A percentile compares a stretch with the other conserved stretches of the same genome.
Conservation (phyloP, 2,329 filamentous ascomycete genomes). For the Arthrobotrys conoides region DNA sequence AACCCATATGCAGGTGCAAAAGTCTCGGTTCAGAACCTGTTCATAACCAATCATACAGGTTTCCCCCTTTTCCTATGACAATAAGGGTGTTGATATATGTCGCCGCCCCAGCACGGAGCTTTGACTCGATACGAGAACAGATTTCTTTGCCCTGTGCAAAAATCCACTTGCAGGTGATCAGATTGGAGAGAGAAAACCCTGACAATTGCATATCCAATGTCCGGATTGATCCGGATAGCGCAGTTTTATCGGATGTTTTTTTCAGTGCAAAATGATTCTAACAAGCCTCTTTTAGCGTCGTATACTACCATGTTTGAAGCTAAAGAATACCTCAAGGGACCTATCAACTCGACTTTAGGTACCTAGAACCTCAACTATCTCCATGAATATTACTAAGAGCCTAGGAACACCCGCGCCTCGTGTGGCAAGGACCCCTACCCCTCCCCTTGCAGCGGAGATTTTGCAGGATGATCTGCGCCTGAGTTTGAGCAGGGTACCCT, state of each 20-base stretch:
- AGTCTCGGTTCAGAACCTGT: slow-evolving; percentile 6
- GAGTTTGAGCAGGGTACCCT: slow-evolving; percentile 13
- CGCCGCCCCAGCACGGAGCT: slow-evolving; percentile 22
- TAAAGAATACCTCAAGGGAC: neutral
- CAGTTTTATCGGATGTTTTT: slow-evolving; percentile 17
- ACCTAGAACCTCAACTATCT: slow-evolving; percentile 17
- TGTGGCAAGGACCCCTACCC: slow-evolving; percentile 21
- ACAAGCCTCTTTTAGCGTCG: slow-evolving; percentile 4
- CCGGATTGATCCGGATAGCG: slow-evolving; percentile 36
- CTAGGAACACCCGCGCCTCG: slow-evolving; percentile 44
- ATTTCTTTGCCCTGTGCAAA: slow-evolving; percentile 4
- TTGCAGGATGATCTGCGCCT: slow-evolving; percentile 24
- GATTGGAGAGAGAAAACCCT: slow-evolving; percentile 7
- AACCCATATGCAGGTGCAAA: slow-evolving; percentile 16
- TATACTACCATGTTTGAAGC: neutral
- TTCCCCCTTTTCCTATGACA: slow-evolving; percentile 29
- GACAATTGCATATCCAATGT: slow-evolving; percentile 24
- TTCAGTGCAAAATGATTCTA: neutral
- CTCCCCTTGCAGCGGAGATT: slow-evolving; percentile 50
- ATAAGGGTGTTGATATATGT: slow-evolving; percentile 40
- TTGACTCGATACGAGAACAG: slow-evolving; percentile 22
- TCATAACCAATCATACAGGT: slow-evolving; percentile 5
- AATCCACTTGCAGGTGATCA: slow-evolving; percentile 12
- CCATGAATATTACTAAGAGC: neutral
- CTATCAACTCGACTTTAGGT: neutral